phyloP scores from a whole-genome alignment of 2,329 filamentous ascomycete species.

The Pseudogymnoascus sp. region DNA sequence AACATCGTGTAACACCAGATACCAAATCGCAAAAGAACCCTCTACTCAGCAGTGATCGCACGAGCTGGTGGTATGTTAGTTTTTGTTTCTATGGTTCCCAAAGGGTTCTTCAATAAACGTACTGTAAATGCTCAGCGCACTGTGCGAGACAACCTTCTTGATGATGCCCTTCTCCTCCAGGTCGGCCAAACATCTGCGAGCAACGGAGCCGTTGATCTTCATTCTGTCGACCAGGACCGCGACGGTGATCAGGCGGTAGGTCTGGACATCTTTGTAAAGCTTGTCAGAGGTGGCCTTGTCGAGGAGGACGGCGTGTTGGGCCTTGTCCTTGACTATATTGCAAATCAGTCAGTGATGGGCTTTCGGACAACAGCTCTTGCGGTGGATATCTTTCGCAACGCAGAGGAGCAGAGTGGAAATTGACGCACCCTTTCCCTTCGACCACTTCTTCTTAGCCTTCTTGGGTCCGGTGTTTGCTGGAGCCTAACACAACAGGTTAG shows the following conservation, averaged over 20 bases:
- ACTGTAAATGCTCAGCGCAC: constrained; percentile 98
- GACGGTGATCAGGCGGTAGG: constrained; percentile 98
- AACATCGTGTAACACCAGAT: constrained; percentile 24
- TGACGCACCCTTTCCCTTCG: constrained; percentile 49
- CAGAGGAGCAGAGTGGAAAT: constrained; percentile 18
- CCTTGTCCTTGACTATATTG: constrained; percentile 97
- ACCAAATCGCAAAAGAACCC: constrained; percentile 15
- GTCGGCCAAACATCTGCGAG: constrained; percentile 79
- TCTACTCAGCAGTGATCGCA: constrained; percentile 45
- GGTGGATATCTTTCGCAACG: constrained; percentile 5
- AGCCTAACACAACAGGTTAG: constrained; percentile 29
- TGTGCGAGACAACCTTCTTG: constrained; percentile 94
- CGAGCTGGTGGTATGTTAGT: constrained; percentile 42
- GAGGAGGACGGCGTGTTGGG: constrained; percentile 97
- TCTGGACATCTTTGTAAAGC: constrained; percentile 99
- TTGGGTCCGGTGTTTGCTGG: constrained; percentile 57
- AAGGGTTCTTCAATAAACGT: constrained; percentile 32
- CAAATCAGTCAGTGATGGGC: constrained; percentile 30
- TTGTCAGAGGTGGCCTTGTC: constrained; percentile 97
- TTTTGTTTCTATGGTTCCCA: constrained; percentile 11
- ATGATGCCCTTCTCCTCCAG: constrained; percentile 98
- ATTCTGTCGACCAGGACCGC: constrained; percentile 97
- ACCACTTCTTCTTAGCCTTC: constrained; percentile 77
- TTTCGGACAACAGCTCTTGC: constrained; percentile 11
- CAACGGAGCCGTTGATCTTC: constrained; percentile 99